Percentiles rank a stretch among this genome's conserved stretches.
Conservation (phyloP, 805 yeast genomes). For the Debaryomyces castellii region DNA sequence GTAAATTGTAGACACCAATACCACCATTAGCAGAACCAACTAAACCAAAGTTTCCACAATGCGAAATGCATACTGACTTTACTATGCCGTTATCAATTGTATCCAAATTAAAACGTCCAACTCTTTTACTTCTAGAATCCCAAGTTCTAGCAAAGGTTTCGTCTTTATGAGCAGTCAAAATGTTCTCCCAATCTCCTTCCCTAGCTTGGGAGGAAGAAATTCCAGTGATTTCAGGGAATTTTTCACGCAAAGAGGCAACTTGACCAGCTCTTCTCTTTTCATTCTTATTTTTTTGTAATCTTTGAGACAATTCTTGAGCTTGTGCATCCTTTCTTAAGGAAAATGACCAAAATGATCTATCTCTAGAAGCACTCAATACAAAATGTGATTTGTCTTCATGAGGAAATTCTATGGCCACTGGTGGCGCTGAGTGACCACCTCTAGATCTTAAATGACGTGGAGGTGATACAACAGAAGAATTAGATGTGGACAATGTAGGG, state of each 20-base stretch:
- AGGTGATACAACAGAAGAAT: slow-evolving; percentile 70
- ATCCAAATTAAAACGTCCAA: slow-evolving; percentile 68
- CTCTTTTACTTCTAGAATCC: slow-evolving; percentile 75
- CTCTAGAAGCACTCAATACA: slow-evolving; percentile 82
- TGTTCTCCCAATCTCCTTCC: slow-evolving; percentile 91
- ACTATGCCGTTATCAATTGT: slow-evolving; percentile 81
- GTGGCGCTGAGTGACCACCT: slow-evolving; percentile 97
- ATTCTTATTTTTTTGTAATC: slow-evolving; percentile 40
- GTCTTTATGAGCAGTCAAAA: slow-evolving; percentile 84
- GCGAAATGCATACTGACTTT: slow-evolving; percentile 75
- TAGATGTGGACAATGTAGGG: slow-evolving; percentile 72
- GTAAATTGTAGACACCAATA: slow-evolving; percentile 83
- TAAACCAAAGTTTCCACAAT: slow-evolving; percentile 93
- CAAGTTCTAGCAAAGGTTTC: slow-evolving; percentile 87
- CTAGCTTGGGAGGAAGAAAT: slow-evolving; percentile 73
- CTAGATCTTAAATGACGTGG: slow-evolving; percentile 90
- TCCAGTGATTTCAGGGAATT: slow-evolving; percentile 72
- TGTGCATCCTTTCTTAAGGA: slow-evolving; percentile 95
- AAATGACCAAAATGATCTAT: slow-evolving; percentile 85
- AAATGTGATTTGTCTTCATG: slow-evolving; percentile 76
- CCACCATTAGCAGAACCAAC: slow-evolving; percentile 88
- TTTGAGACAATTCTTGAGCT: slow-evolving; percentile 88
- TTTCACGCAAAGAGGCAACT: slow-evolving; percentile 53
- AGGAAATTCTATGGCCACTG: slow-evolving; percentile 72
- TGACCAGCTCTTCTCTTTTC: slow-evolving; percentile 54